Percentiles rank a stretch among this genome's conserved stretches.
These are phyloP conservation scores for Zygosaccharomyces sapae DNA, from an alignment of 1,139 yeast species.

Conservation along the genomic window DNA sequence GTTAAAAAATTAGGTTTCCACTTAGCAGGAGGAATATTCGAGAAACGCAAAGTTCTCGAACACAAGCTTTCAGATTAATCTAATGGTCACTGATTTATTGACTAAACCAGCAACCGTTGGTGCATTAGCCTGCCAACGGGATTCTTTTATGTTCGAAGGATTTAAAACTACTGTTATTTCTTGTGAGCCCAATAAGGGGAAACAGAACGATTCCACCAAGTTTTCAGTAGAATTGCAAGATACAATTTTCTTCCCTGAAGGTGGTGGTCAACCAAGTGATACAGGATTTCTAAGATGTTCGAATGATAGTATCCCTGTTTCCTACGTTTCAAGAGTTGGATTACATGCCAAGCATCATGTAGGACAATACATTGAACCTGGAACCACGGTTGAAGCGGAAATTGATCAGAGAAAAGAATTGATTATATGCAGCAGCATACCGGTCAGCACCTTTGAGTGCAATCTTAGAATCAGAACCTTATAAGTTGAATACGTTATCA, in stretches of 20 bases:
- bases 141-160: constrained; percentile 57
- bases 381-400: constrained; percentile 53
- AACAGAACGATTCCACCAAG: constrained; percentile 28
- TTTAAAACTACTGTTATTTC: constrained; percentile 61
- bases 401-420: constrained; percentile 69
- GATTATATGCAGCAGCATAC: constrained; percentile 93
- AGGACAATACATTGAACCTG: constrained; percentile 49
- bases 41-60: not conserved
- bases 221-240: constrained; percentile 71
- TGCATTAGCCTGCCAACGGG: constrained; percentile 73
- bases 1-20: too few relatives aligned
- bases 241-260: constrained; percentile 81
- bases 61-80: not conserved
- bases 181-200: constrained; percentile 46
- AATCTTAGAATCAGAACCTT: constrained; percentile 51
- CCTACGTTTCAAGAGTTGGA: constrained; percentile 59
- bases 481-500: constrained; percentile 60
- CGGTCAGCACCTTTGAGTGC: constrained; percentile 87
- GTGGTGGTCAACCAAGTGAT: constrained; percentile 89
- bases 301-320: constrained; percentile 43
- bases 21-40: too few relatives aligned
- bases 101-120: constrained; percentile 47
- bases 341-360: constrained; percentile 67
- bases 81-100: not conserved
- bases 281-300: constrained; percentile 24